Percentiles rank a stretch among this genome's conserved stretches.
These are phyloP conservation scores for Patellifolia procumbens DNA, from an alignment of 179 eudicot genomes.

Conservation along the genomic window DNA sequence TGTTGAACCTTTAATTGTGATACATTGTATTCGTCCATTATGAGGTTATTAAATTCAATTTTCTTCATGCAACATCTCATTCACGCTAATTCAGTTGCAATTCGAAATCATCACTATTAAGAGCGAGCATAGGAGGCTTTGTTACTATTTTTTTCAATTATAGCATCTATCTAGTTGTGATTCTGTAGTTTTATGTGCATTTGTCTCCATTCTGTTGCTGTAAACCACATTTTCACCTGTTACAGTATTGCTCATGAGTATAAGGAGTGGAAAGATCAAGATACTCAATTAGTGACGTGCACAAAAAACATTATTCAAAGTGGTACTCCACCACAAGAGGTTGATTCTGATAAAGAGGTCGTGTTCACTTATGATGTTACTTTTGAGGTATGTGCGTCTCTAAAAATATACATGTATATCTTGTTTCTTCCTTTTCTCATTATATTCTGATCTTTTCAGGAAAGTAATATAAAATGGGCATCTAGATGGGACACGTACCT, in stretches of 20 bases:
- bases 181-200: background rate
- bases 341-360: slow-evolving; percentile 41
- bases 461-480: slow-evolving; percentile 47
- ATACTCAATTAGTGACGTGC: slow-evolving; percentile 45
- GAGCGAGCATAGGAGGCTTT: background rate
- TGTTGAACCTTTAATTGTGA: background rate
- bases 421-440: background rate
- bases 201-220: background rate
- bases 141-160: background rate
- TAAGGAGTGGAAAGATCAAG: slow-evolving; percentile 47
- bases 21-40: background rate
- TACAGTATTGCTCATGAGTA: slow-evolving; percentile 47
- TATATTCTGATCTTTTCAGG: slow-evolving; percentile 25
- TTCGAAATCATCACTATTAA: background rate
- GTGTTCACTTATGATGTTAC: slow-evolving; percentile 48
- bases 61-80: background rate
- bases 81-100: background rate
- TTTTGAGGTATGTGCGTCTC: slow-evolving; percentile 35
- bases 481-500: slow-evolving; percentile 48
- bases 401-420: background rate
- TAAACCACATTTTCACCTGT: slow-evolving; percentile 10
- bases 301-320: slow-evolving; percentile 39
- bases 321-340: slow-evolving; percentile 40
- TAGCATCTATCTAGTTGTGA: background rate
- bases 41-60: background rate